phyloP scores from a whole-genome alignment of 2,329 filamentous ascomycete genomes.

The Alternaria conjuncta region DNA sequence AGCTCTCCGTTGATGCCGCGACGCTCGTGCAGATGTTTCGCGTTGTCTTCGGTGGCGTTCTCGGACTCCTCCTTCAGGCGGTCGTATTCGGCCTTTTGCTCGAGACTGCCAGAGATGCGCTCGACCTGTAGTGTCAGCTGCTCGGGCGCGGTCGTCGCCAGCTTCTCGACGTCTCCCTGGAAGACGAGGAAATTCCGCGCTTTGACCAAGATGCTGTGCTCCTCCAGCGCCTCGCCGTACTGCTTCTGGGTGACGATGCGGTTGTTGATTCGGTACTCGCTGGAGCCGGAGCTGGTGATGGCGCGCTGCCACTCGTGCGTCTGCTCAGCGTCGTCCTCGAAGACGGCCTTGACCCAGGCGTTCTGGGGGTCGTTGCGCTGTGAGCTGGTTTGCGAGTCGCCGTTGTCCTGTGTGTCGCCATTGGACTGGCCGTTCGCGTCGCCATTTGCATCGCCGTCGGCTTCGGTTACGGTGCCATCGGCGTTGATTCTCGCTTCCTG shows the following conservation, averaged over 20 bases:
- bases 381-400: slow-evolving; percentile 65
- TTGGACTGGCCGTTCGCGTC: slow-evolving; percentile 37
- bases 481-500: slow-evolving; percentile 92
- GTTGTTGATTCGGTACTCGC: slow-evolving; percentile 97
- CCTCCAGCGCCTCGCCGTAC: slow-evolving; percentile 91
- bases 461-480: slow-evolving; percentile 74
- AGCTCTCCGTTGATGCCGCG: slow-evolving; percentile 97
- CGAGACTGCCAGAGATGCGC: slow-evolving; percentile 94
- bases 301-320: slow-evolving; percentile 95
- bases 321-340: slow-evolving; percentile 94
- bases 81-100: slow-evolving; percentile 95
- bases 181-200: slow-evolving; percentile 98
- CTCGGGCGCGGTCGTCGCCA: slow-evolving; percentile 92
- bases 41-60: slow-evolving; percentile 85
- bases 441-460: slow-evolving; percentile 44
- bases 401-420: slow-evolving; percentile 56
- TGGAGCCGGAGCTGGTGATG: slow-evolving; percentile 86
- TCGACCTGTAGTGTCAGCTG: slow-evolving; percentile 94
- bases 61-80: slow-evolving; percentile 85
- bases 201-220: slow-evolving; percentile 97
- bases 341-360: slow-evolving; percentile 99
- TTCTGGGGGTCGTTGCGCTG: slow-evolving; percentile 81
- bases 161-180: slow-evolving; percentile 96
- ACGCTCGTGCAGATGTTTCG: slow-evolving; percentile 84
- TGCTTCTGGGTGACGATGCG: slow-evolving; percentile 84